Evolutionary conservation across 345 rosid species (phyloP).

Genomic region (Erucastrum elatum): DNA sequence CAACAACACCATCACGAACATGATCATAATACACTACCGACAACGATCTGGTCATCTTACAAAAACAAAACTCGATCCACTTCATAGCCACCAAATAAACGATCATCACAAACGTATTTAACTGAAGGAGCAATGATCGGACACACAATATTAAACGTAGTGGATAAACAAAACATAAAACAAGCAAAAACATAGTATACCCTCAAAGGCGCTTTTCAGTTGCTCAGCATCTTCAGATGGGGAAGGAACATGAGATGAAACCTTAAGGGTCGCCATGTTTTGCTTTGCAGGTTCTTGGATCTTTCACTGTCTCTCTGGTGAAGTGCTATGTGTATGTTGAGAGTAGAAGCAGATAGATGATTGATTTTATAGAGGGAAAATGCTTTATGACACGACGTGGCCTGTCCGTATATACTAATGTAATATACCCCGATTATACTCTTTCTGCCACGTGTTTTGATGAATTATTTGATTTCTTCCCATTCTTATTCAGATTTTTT

Average conservation of each 20-base stretch:
- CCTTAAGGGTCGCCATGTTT: constrained; percentile 61
- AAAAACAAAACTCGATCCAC: neutral
- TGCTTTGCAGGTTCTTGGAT: neutral
- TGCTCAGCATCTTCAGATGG: constrained; percentile 69
- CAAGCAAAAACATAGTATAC: constrained; percentile 28
- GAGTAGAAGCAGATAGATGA: constrained; percentile 40
- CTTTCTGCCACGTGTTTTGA: constrained; percentile 29
- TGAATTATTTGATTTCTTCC: neutral
- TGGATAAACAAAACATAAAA: neutral
- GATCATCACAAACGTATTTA: neutral
- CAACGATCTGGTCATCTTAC: neutral
- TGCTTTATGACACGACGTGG: constrained; percentile 29
- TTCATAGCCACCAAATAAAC: neutral
- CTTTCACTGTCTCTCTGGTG: neutral
- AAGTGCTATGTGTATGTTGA: constrained; percentile 10
- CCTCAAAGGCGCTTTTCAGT: constrained; percentile 62
- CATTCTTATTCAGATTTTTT: neutral
- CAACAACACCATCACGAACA: constrained; percentile 9
- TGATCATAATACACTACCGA: constrained; percentile 20
- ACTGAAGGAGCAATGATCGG: neutral
- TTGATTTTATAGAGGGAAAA: constrained; percentile 24
- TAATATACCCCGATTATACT: constrained; percentile 15
- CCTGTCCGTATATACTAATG: constrained; percentile 33
- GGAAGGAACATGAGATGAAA: constrained; percentile 52
- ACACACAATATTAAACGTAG: neutral